These are phyloP conservation scores for Zizania palustris DNA, from an alignment of 202 grass and related monocot species.

Conservation along the genomic window DNA sequence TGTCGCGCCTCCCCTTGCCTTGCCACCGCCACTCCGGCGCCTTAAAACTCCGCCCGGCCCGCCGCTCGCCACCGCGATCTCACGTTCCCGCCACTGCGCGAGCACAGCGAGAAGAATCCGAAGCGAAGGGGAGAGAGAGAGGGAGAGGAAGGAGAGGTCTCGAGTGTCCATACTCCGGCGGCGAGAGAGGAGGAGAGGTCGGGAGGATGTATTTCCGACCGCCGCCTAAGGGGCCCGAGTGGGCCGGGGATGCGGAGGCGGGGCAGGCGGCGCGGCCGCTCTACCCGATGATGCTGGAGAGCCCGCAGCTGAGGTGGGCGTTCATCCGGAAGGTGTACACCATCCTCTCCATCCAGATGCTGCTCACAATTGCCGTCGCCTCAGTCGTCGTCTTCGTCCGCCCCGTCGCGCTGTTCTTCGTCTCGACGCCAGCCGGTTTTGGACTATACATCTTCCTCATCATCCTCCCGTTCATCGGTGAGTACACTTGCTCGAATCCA, in stretches of 20 bases:
- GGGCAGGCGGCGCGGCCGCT: slow-evolving; percentile 47
- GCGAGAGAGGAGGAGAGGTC: not conserved
- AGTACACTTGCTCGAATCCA: not conserved
- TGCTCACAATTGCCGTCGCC: slow-evolving; percentile 68
- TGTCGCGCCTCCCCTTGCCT: not conserved
- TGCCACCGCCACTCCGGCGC: not conserved
- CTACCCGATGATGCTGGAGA: slow-evolving; percentile 89
- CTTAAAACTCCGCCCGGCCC: slow-evolving; percentile 29
- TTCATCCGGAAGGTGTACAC: slow-evolving; percentile 83
- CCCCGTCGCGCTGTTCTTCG: slow-evolving; percentile 72
- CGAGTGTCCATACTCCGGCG: not conserved
- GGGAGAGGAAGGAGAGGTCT: not conserved
- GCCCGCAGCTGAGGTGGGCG: slow-evolving; percentile 69
- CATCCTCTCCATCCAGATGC: slow-evolving; percentile 77
- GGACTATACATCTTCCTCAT: slow-evolving; percentile 82
- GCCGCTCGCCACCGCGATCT: not conserved
- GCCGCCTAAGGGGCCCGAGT: slow-evolving; percentile 49
- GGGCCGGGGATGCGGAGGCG: slow-evolving; percentile 53
- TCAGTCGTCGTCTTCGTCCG: slow-evolving; percentile 62
- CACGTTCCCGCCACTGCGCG: not conserved
- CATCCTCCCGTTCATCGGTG: slow-evolving; percentile 82
- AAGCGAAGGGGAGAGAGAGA: not conserved
- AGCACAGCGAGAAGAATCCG: not conserved
- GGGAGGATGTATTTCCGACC: slow-evolving; percentile 73
- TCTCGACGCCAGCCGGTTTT: slow-evolving; percentile 58